Conservation (phyloP, 2,329 filamentous ascomycete species). For the Cladosporium velox region DNA sequence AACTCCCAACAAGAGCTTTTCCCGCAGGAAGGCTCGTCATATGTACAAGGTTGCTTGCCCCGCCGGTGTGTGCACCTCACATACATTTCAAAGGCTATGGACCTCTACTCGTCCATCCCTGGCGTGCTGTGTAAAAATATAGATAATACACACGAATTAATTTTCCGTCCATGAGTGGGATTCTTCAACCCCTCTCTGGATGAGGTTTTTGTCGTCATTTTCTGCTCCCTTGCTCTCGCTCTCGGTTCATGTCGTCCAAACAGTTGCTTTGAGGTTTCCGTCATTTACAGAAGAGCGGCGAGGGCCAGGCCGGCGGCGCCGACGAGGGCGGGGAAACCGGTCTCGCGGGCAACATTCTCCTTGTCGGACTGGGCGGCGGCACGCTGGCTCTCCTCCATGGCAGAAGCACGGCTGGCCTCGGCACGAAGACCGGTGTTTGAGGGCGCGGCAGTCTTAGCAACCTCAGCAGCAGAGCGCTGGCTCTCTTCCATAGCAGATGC, state of each 20-base stretch:
- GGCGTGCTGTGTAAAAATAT: background rate
- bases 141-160: background rate
- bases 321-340: conserved; percentile 15
- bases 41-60: conserved; percentile 16
- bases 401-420: conserved; percentile 12
- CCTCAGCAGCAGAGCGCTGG: conserved; percentile 11
- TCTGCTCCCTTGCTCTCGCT: background rate
- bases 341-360: conserved; percentile 15
- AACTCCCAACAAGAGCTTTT: background rate
- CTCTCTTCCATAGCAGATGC: conserved; percentile 10
- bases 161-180: background rate
- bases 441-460: conserved; percentile 3
- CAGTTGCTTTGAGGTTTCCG: background rate
- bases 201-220: background rate
- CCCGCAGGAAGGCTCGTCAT: conserved; percentile 7
- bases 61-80: conserved; percentile 1
- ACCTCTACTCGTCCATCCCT: background rate
- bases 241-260: background rate
- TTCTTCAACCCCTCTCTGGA: background rate
- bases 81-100: background rate
- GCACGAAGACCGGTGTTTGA: background rate
- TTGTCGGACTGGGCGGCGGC: conserved; percentile 14
- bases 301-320: conserved; percentile 17
- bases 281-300: conserved; percentile 12
- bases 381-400: conserved; percentile 15